Percentiles rank a stretch among this genome's conserved stretches.
These are phyloP conservation scores for Pseudozyma hubeiensis DNA, from an alignment of 1,284 basidiomycete genomes.

Conservation along the genomic window DNA sequence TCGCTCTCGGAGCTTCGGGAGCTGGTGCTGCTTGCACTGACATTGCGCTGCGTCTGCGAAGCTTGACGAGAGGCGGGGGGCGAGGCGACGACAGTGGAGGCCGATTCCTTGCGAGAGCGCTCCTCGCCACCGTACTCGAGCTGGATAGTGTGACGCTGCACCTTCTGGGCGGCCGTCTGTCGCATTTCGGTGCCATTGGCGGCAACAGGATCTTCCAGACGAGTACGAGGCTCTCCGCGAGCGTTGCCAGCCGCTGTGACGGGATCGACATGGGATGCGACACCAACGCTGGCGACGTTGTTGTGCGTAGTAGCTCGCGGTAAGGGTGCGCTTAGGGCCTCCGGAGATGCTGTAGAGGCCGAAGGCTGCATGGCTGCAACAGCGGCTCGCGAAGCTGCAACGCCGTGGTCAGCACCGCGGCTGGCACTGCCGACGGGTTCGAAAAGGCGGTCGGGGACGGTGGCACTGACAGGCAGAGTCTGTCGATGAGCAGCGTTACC, in stretches of 20 bases:
- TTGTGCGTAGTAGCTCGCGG: constrained; percentile 21
- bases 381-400: neutral
- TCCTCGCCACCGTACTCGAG: constrained; percentile 59
- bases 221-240: constrained; percentile 51
- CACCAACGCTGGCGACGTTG: constrained; percentile 13
- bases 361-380: constrained; percentile 3
- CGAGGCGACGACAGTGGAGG: constrained; percentile 12
- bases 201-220: constrained; percentile 32
- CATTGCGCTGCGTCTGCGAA: constrained; percentile 32
- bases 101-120: constrained; percentile 32
- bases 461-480: constrained; percentile 46
- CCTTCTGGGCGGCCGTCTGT: constrained; percentile 50
- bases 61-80: constrained; percentile 29
- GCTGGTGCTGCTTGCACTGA: constrained; percentile 35
- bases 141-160: constrained; percentile 64
- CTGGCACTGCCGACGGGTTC: constrained; percentile 38
- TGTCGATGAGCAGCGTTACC: constrained; percentile 32
- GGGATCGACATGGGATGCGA: constrained; percentile 27
- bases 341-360: constrained; percentile 9
- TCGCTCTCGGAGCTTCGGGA: constrained; percentile 23
- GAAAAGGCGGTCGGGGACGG: constrained; percentile 46
- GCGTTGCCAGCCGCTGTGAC: constrained; percentile 49
- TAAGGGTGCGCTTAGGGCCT: constrained; percentile 5
- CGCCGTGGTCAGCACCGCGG: constrained; percentile 7
- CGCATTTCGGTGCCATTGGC: constrained; percentile 19